Evolutionary conservation across 179 eudicot species (phyloP).

Genomic region (Nepenthes alata): DNA sequence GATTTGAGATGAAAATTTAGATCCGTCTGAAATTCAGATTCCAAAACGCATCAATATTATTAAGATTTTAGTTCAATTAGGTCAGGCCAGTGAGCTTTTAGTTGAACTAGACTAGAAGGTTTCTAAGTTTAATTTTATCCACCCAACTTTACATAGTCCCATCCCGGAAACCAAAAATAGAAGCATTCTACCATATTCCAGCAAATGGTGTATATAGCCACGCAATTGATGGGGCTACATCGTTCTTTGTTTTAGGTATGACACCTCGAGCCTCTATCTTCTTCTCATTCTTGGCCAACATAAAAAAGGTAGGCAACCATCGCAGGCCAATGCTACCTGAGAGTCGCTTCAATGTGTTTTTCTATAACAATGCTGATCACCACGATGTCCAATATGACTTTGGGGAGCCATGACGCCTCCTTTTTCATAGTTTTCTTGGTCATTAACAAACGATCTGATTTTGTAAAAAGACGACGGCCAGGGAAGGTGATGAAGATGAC

Average conservation of each 20-base stretch:
- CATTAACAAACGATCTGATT: slow-evolving; percentile 12
- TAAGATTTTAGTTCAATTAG: no score
- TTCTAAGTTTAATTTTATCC: no score
- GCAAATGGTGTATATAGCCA: slow-evolving; percentile 1
- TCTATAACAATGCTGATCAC: slow-evolving; percentile 61
- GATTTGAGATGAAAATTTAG: no score
- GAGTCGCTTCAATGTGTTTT: slow-evolving; percentile 48
- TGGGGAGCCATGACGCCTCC: slow-evolving; percentile 20
- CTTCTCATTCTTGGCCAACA: slow-evolving; percentile 72
- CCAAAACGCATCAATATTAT: no score
- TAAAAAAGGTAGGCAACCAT: slow-evolving; percentile 73
- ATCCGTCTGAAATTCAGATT: no score
- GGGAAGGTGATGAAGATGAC: no score
- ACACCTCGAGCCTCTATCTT: slow-evolving; percentile 60
- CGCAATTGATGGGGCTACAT: slow-evolving; percentile 61
- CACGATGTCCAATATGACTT: slow-evolving; percentile 87
- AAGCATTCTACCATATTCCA: slow-evolving; percentile 21
- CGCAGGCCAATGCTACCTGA: slow-evolving; percentile 75
- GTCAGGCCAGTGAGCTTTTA: no score
- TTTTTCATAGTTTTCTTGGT: no score
- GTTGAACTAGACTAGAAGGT: no score
- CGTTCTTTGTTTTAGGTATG: slow-evolving; percentile 75
- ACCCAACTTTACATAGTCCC: no score
- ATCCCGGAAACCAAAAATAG: no score
- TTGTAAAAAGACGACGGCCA: no score